phyloP scores from a whole-genome alignment of 2,329 filamentous ascomycete species.

The Hypocrella siamensis region DNA sequence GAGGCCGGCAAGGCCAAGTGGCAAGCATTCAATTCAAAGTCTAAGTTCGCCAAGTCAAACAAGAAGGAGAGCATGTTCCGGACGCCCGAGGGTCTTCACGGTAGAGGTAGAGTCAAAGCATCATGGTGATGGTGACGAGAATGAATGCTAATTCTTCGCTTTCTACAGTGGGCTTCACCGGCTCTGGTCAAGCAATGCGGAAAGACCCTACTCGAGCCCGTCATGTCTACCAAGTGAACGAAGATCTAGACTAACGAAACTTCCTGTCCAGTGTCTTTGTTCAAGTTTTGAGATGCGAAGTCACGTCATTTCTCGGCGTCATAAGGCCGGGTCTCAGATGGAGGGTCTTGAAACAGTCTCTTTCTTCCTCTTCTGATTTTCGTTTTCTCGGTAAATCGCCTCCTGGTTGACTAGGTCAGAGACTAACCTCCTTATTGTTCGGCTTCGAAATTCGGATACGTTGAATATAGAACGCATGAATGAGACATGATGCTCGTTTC shows the following conservation, averaged over 20 bases:
- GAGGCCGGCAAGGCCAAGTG: slow-evolving; percentile 87
- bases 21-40: slow-evolving; percentile 80
- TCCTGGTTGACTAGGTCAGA: slow-evolving; percentile 17
- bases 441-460: background rate
- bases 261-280: background rate
- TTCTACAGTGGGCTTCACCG: slow-evolving; percentile 74
- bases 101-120: slow-evolving; percentile 50
- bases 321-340: background rate
- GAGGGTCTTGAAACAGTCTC: background rate
- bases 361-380: slow-evolving; percentile 1
- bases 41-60: slow-evolving; percentile 46
- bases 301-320: background rate
- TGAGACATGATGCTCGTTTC: too few species aligned
- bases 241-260: slow-evolving; percentile 49
- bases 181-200: slow-evolving; percentile 88
- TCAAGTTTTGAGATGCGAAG: background rate
- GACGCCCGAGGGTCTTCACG: slow-evolving; percentile 72
- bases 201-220: slow-evolving; percentile 73
- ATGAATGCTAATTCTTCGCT: slow-evolving; percentile 8
- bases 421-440: slow-evolving; percentile 22
- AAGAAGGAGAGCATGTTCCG: slow-evolving; percentile 98
- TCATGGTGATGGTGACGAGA: background rate
- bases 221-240: slow-evolving; percentile 69
- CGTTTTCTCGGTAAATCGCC: slow-evolving; percentile 17
- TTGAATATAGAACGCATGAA: too few species aligned